A percentile compares a stretch with the other conserved stretches of the same genome.
Evolutionary conservation across 2,329 filamentous ascomycete species (phyloP).

Genomic region (Penicillium capsulatum): DNA sequence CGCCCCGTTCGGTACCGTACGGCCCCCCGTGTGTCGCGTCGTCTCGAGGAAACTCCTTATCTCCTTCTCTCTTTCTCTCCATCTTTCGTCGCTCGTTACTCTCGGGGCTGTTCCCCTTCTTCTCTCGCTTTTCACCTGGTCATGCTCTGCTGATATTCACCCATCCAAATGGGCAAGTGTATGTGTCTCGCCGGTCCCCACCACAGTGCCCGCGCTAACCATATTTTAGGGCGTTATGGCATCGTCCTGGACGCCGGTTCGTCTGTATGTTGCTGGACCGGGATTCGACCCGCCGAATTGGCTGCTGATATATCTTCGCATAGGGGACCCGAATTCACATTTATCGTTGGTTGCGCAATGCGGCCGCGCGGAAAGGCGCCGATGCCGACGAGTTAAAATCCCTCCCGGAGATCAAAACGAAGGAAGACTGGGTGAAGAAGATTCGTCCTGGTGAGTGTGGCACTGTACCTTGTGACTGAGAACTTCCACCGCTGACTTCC

Average conservation of each 20-base stretch:
- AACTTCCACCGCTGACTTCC: conserved; percentile 6
- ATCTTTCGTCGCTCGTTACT: conserved; percentile 3
- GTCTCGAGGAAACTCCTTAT: conserved; percentile 20
- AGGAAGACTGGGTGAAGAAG: conserved; percentile 88
- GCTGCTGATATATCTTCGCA: conserved; percentile 6
- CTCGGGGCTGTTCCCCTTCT: conserved; percentile 4
- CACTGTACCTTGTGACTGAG: no score
- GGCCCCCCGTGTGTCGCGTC: conserved; percentile 19
- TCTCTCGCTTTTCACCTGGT: conserved; percentile 18
- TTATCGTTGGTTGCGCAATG: conserved; percentile 84
- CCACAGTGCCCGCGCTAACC: conserved; percentile 1
- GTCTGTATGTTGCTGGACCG: conserved; percentile 53
- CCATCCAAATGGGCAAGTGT: conserved; percentile 45
- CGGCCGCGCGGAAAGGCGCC: conserved; percentile 60
- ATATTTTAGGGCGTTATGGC: conserved; percentile 63
- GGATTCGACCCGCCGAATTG: conserved; percentile 1
- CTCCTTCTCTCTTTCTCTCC: conserved; percentile 9
- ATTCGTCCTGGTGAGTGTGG: conserved; percentile 71
- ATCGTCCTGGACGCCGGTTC: conserved; percentile 97
- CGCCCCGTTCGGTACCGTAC: conserved; percentile 18
- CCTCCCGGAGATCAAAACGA: conserved; percentile 75
- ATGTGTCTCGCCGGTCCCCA: conserved; percentile 7
- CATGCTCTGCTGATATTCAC: conserved; percentile 27
- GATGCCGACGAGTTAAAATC: conserved; percentile 58
- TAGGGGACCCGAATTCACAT: conserved; percentile 86